Percentiles rank a stretch among this genome's conserved stretches.
These are phyloP conservation scores for Botrytis elliptica DNA, from an alignment of 2,329 filamentous ascomycete genomes.

Conservation along the genomic window DNA sequence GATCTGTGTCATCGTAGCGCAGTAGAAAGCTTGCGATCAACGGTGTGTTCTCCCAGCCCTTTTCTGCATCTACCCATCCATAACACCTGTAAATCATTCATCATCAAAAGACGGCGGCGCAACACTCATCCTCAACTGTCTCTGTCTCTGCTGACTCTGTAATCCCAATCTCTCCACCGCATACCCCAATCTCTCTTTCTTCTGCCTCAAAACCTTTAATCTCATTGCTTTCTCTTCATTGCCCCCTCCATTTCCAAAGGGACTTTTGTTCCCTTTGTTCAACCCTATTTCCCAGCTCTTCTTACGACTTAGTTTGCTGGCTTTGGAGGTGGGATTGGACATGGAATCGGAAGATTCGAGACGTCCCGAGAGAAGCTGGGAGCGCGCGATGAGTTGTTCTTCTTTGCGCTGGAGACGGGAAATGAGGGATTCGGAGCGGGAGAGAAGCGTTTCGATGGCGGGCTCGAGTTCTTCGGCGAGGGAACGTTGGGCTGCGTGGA, in stretches of 20 bases:
- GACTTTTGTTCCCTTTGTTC: background rate
- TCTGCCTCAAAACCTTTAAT: slow-evolving; percentile 61
- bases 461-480: slow-evolving; percentile 69
- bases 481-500: slow-evolving; percentile 62
- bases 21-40: background rate
- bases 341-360: slow-evolving; percentile 41
- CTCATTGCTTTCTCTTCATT: slow-evolving; percentile 41
- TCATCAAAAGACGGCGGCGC: slow-evolving; percentile 40
- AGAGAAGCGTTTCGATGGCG: slow-evolving; percentile 64
- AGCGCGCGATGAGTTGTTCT: slow-evolving; percentile 62
- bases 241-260: slow-evolving; percentile 22
- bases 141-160: slow-evolving; percentile 66
- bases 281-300: slow-evolving; percentile 40
- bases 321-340: slow-evolving; percentile 32
- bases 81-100: background rate
- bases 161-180: slow-evolving; percentile 66
- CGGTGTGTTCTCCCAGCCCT: too few relatives aligned
- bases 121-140: slow-evolving; percentile 72
- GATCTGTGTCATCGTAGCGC: background rate
- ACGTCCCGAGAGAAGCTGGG: slow-evolving; percentile 64
- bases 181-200: slow-evolving; percentile 70
- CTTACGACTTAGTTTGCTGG: slow-evolving; percentile 33
- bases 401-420: slow-evolving; percentile 67
- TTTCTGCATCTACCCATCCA: background rate
- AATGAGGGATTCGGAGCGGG: slow-evolving; percentile 61